Evolutionary conservation across 2,329 filamentous ascomycete species (phyloP).

Genomic region (Claviceps capensis): DNA sequence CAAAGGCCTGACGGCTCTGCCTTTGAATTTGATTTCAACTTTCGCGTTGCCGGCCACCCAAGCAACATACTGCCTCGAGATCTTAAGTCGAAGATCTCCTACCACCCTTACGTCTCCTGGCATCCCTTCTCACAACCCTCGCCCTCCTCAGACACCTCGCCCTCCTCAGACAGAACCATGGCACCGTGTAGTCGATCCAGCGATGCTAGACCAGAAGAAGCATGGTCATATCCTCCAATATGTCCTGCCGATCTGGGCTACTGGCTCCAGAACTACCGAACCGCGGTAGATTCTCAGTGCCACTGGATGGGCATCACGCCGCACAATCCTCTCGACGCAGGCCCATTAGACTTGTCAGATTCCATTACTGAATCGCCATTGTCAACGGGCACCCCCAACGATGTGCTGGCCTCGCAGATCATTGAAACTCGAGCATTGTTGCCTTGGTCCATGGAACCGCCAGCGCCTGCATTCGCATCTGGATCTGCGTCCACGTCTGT

Average conservation of each 20-base stretch:
- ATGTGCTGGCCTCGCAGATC: background rate
- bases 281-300: background rate
- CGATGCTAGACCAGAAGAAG: constrained; percentile 8
- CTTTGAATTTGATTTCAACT: constrained; percentile 11
- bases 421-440: background rate
- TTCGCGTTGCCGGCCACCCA: constrained; percentile 7
- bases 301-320: background rate
- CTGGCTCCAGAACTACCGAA: background rate
- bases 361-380: constrained; percentile 3
- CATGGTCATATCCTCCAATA: constrained; percentile 24
- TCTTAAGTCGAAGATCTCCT: constrained; percentile 9
- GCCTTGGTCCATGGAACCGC: background rate
- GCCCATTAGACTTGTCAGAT: constrained; percentile 4
- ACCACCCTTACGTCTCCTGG: constrained; percentile 1
- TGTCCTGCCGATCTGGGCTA: constrained; percentile 1
- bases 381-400: constrained; percentile 5
- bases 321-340: constrained; percentile 7
- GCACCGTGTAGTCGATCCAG: constrained; percentile 4
- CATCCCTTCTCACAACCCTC: background rate
- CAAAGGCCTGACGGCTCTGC: constrained; percentile 11
- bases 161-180: constrained; percentile 5
- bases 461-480: background rate
- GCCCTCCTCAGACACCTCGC: background rate
- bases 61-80: background rate
- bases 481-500: background rate